Base-by-base conservation (phyloP, 140 eudicot genomes). In the Ambrosia hybrid region DNA sequence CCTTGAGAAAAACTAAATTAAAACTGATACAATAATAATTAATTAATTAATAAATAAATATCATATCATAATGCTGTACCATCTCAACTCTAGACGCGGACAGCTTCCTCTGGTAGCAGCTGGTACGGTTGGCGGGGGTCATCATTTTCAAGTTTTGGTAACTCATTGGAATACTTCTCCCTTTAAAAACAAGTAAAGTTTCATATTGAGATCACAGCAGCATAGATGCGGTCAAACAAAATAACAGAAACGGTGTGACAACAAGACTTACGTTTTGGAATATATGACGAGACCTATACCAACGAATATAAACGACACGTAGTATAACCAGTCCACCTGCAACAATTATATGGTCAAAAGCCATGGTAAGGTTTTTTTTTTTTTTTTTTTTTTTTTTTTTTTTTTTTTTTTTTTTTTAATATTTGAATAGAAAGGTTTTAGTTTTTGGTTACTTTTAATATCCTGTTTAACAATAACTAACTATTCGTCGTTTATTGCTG, bases 311-410 rank as follows among this genome's bases (percentile, higher is more conserved):
- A 86, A 88, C 0, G 97, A 86, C 26, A 88, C n/a, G 49, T 84
- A 91, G 75, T 83, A 91, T 57, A 86, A 60, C 96, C 96, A 88
- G 69, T 84, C 88, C 46, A 91, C 97, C 97, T 91, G 89, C 87
- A 88, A 76, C 39, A 51, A 38, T 4, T 3, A 46, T 55, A 15
- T 12, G 14, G 41, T 30, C 4, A 41, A 73, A 34, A 34, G 15
- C 26, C 66, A 59, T n/a, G 43, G 8, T 9, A 53, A 73, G 26
- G 26, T 21, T 21, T 21, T 21, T 21, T 21, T 21, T 21, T 21
- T 21, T 21, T 21, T 21, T 21, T 21, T 21, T 21, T 21, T 21
- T 21, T 21, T 21, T 21, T 21, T 21, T 41, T 41, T 21, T 21
- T 21, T 21, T 21, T 21, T 21, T 21, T 21, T 21, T 21, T 21